Evolutionary conservation across 2,329 filamentous ascomycete species (phyloP).

Genomic region (Dactylellina cionopaga): DNA sequence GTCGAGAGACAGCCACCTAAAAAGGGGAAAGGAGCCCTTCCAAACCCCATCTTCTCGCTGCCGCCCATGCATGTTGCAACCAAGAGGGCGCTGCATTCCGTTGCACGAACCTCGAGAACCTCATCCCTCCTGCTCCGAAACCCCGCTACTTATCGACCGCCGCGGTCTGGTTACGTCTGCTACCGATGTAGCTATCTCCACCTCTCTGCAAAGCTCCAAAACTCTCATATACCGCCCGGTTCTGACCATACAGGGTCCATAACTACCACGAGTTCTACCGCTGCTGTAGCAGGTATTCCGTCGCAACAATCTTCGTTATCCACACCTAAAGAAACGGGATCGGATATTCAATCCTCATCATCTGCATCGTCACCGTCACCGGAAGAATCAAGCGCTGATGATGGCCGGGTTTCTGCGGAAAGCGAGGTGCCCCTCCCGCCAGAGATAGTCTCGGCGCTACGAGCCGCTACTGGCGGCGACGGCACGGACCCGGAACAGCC

Average conservation of each 20-base stretch:
- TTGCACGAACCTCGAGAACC: slow-evolving; percentile 61
- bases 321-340: slow-evolving; percentile 13
- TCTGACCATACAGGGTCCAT: slow-evolving; percentile 7
- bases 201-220: slow-evolving; percentile 38
- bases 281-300: slow-evolving; percentile 15
- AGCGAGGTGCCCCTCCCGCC: slow-evolving; percentile 20
- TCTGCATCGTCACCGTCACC: background rate
- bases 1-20: background rate
- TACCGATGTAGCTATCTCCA: slow-evolving; percentile 58
- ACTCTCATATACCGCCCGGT: slow-evolving; percentile 24
- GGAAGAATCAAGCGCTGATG: slow-evolving; percentile 37
- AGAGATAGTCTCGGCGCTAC: slow-evolving; percentile 19
- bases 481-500: slow-evolving; percentile 57
- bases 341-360: background rate
- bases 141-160: slow-evolving; percentile 1
- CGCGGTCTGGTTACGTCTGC: slow-evolving; percentile 58
- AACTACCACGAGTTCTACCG: slow-evolving; percentile 2
- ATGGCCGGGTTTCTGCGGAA: slow-evolving; percentile 3
- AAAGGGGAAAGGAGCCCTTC: background rate
- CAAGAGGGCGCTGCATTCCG: slow-evolving; percentile 61
- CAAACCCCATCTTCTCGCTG: background rate
- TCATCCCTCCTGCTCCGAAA: slow-evolving; percentile 54
- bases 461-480: slow-evolving; percentile 53
- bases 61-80: slow-evolving; percentile 61
- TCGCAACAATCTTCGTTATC: background rate